Base-by-base conservation (phyloP, 108 stramenopile species). In the Schizochytrium sp. region DNA sequence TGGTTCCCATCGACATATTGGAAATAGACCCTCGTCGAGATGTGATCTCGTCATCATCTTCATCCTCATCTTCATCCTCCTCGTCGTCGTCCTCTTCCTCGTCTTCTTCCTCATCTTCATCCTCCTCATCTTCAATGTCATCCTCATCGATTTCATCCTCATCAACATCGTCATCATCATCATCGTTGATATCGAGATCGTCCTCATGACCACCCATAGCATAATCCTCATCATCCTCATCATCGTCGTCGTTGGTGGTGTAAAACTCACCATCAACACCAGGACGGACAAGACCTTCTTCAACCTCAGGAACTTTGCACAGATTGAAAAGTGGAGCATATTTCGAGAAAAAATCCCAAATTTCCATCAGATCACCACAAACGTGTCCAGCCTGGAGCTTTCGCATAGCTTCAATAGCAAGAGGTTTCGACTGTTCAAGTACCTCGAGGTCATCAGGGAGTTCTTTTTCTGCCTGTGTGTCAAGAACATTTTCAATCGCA, bases 321-420 rank as follows among this genome's bases (percentile, higher is more conserved):
- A 83, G 28, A 40, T 55, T 55, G 10, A 83, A 83, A 55, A 55
- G 5, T 0, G 76, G 76, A 7, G 76, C 76, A 2, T 19, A 83
- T 40, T 83, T 83, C 10, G 76, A 40, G 2, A 83, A 83, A 3
- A 83, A 83, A 53, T 83, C 76, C 76, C 76, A 83, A 40, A 83
- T 83, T 53, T 83, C 76, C 50, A 83, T 49, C 12, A 83, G 5
- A 40, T 55, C 53, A 8, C 53, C 76, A 38, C 50, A 49, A 10
- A 55, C 28, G 1, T 47, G 76, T 1, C 50, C 2, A n/a, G 76
- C 50, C 4, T 19, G 13, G 50, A 83, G 76, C 5, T 7, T 5
- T 28, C 53, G 76, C 76, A 83, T 83, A n/a, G 76, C 76, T 5
- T 83, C 40, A 40, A 83, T n/a, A n/a, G 76, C 76, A 42, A 83